Conservation (phyloP, 2,329 filamentous ascomycete species). For the Scedosporium dehoogii region DNA sequence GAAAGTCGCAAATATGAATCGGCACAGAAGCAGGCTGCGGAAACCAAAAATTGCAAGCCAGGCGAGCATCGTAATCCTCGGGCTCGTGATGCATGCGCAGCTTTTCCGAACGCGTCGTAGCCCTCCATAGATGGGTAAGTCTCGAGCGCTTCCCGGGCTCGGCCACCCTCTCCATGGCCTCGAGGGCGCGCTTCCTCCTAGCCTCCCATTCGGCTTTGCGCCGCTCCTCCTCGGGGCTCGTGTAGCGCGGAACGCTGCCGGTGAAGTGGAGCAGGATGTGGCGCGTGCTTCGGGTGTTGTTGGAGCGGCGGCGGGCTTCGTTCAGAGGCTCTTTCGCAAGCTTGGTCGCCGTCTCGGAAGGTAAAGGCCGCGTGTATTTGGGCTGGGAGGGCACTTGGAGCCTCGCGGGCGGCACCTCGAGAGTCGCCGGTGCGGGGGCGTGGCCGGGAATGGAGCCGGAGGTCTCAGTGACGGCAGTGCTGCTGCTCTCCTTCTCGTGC, state of each 20-base stretch:
- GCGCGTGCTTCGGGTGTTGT: constrained; percentile 5
- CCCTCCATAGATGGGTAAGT: background rate
- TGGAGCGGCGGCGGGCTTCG: constrained; percentile 5
- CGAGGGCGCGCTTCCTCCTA: background rate
- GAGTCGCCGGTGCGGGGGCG: background rate
- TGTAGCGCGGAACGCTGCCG: background rate
- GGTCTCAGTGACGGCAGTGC: background rate
- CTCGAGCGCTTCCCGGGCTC: constrained; percentile 1
- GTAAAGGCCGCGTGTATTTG: background rate
- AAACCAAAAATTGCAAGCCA: constrained; percentile 5
- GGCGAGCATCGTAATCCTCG: background rate
- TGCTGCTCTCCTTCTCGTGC: background rate
- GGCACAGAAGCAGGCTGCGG: background rate
- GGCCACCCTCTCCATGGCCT: background rate
- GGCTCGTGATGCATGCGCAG: constrained; percentile 3
- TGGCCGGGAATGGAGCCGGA: background rate
- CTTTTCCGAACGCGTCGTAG: constrained; percentile 1
- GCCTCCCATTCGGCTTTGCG: background rate
- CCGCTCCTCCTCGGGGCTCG: background rate
- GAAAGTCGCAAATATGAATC: constrained; percentile 3
- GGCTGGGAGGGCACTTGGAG: background rate
- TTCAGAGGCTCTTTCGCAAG: background rate
- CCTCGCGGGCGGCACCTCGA: background rate
- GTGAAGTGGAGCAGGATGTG: constrained; percentile 6
- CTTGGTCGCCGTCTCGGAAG: background rate